Evolutionary conservation across 2,329 filamentous ascomycete genomes (phyloP).

Genomic region (Didymellaceae sp.): DNA sequence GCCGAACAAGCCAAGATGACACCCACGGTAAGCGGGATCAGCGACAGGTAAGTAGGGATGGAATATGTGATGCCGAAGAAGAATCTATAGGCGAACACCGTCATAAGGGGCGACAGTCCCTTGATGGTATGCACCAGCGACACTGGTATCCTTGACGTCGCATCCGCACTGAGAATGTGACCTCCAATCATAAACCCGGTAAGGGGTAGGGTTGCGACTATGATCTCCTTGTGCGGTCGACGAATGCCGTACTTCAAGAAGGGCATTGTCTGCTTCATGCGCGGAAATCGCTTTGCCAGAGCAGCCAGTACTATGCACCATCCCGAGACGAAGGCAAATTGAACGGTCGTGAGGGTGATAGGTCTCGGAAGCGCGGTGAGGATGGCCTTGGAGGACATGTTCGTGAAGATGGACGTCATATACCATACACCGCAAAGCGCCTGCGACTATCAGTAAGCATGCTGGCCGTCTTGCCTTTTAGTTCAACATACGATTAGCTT

Average conservation of each 20-base stretch:
- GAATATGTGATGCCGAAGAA: conserved; percentile 91
- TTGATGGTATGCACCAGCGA: conserved; percentile 99
- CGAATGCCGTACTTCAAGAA: conserved; percentile 85
- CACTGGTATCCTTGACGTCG: conserved; percentile 92
- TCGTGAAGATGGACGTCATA: conserved; percentile 91
- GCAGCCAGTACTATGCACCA: conserved; percentile 84
- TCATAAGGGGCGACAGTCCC: conserved; percentile 93
- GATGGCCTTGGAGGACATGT: conserved; percentile 97
- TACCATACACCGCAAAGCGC: conserved; percentile 91
- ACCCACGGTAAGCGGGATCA: conserved; percentile 90
- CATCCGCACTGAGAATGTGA: conserved; percentile 91
- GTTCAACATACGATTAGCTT: conserved; percentile 75
- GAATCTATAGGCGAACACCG: conserved; percentile 88
- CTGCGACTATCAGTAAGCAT: conserved; percentile 57
- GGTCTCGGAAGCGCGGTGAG: conserved; percentile 89
- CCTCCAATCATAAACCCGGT: conserved; percentile 92
- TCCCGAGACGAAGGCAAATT: conserved; percentile 90
- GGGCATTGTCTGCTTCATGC: conserved; percentile 73
- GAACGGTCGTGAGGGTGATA: conserved; percentile 87
- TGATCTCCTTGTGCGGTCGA: conserved; percentile 78
- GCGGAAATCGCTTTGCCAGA: conserved; percentile 74
- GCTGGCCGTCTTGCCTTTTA: conserved; percentile 29
- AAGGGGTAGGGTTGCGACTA: conserved; percentile 86
- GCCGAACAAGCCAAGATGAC: conserved; percentile 96
- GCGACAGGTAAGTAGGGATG: conserved; percentile 72